Percentiles rank a stretch among this genome's conserved stretches.
These are phyloP conservation scores for Suhomyces emberorum DNA, from an alignment of 805 yeast species.

Conservation along the genomic window DNA sequence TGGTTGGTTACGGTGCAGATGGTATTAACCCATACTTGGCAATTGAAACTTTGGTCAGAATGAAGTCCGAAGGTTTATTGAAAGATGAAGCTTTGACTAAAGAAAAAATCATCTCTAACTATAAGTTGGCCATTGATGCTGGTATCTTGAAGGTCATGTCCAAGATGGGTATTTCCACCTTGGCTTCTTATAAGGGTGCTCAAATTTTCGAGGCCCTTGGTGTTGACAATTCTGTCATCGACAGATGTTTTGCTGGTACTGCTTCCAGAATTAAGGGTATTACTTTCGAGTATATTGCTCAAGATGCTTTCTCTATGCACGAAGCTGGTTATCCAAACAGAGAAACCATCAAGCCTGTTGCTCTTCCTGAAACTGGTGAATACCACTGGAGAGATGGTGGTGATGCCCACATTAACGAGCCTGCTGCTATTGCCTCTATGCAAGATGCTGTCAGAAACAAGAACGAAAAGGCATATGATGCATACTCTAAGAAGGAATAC, in stretches of 20 bases:
- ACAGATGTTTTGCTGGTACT: slow-evolving; percentile 94
- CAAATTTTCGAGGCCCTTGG: slow-evolving; percentile 98
- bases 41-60: slow-evolving; percentile 79
- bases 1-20: slow-evolving; percentile 97
- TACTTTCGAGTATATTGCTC: slow-evolving; percentile 93
- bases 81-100: slow-evolving; percentile 52
- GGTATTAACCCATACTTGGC: slow-evolving; percentile 93
- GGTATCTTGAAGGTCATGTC: slow-evolving; percentile 97
- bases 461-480: slow-evolving; percentile 88
- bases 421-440: slow-evolving; percentile 88
- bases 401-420: slow-evolving; percentile 91
- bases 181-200: slow-evolving; percentile 98
- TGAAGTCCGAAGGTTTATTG: slow-evolving; percentile 77
- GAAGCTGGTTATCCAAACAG: slow-evolving; percentile 88
- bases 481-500: slow-evolving; percentile 83
- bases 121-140: slow-evolving; percentile 79
- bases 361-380: slow-evolving; percentile 92
- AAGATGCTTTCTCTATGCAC: slow-evolving; percentile 92
- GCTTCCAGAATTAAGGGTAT: slow-evolving; percentile 96
- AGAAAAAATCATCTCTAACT: slow-evolving; percentile 66
- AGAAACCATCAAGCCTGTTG: slow-evolving; percentile 63
- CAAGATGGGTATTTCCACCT: slow-evolving; percentile 97
- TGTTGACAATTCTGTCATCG: slow-evolving; percentile 91
- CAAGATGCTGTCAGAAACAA: slow-evolving; percentile 99
- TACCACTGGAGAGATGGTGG: slow-evolving; percentile 99